A percentile compares a stretch with the other conserved stretches of the same genome.
Conservation (phyloP, 1,139 yeast genomes). For the Candida mesenterica region DNA sequence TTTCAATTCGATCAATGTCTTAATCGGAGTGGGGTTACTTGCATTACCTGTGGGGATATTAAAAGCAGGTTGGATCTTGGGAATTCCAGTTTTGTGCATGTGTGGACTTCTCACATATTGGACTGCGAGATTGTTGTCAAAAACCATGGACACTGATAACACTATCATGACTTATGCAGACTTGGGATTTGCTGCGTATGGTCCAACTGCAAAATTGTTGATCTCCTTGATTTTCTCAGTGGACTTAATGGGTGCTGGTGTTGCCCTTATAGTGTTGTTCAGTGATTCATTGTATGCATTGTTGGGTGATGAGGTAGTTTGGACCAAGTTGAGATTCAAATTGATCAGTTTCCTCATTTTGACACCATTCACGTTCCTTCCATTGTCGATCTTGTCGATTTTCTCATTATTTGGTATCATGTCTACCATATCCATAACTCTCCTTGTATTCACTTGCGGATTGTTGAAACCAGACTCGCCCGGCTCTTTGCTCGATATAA, state of each 20-base stretch:
- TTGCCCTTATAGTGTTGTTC: constrained; percentile 52
- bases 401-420: constrained; percentile 46
- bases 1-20: constrained; percentile 47
- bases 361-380: constrained; percentile 48
- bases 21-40: constrained; percentile 50
- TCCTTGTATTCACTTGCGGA: constrained; percentile 41
- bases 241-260: constrained; percentile 58
- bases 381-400: constrained; percentile 43
- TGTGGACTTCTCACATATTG: constrained; percentile 45
- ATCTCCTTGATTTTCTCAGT: constrained; percentile 42
- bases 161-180: constrained; percentile 88
- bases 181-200: constrained; percentile 75
- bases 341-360: constrained; percentile 39
- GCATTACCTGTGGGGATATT: constrained; percentile 49
- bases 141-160: constrained; percentile 64
- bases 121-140: constrained; percentile 44
- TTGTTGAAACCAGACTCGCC: constrained; percentile 38
- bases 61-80: constrained; percentile 48
- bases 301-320: constrained; percentile 35
- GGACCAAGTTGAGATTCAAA: constrained; percentile 42
- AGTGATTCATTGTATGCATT: constrained; percentile 52
- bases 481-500: constrained; percentile 38
- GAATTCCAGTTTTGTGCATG: constrained; percentile 36
- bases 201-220: constrained; percentile 43
- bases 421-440: constrained; percentile 44